Conservation (phyloP, 352 stramenopile species). For the Pythium dissotocum region DNA sequence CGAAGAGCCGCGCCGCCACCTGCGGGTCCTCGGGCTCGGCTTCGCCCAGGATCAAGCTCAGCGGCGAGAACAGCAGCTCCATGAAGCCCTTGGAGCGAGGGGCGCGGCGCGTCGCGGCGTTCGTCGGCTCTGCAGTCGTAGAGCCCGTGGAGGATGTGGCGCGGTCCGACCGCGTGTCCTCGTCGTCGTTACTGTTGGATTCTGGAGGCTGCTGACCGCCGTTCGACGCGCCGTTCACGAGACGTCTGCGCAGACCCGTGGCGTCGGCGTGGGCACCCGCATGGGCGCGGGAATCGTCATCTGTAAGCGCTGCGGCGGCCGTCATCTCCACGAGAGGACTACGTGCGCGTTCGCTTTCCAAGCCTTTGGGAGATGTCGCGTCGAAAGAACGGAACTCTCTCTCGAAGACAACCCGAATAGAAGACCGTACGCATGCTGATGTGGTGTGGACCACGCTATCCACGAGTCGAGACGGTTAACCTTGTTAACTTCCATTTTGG, state of each 20-base stretch:
- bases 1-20: conserved; percentile 53
- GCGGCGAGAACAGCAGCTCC: conserved; percentile 71
- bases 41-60: conserved; percentile 76
- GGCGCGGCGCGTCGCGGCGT: background rate
- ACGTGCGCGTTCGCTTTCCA: background rate
- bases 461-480: background rate
- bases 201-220: conserved; percentile 2
- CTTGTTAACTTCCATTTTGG: background rate
- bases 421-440: background rate
- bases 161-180: conserved; percentile 5
- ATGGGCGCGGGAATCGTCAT: conserved; percentile 3
- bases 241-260: conserved; percentile 34
- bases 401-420: conserved; percentile 6
- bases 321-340: conserved; percentile 4
- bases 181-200: conserved; percentile 1
- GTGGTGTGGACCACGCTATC: conserved; percentile 6
- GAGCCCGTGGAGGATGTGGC: conserved; percentile 14
- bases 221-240: conserved; percentile 26
- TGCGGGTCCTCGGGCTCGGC: conserved; percentile 70
- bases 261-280: conserved; percentile 13
- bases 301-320: conserved; percentile 16
- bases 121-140: background rate
- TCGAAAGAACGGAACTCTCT: conserved; percentile 9
- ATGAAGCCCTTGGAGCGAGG: conserved; percentile 55
- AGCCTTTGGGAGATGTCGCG: background rate